phyloP scores from a whole-genome alignment of 805 yeast genomes.

The Starmerella kuoi region DNA sequence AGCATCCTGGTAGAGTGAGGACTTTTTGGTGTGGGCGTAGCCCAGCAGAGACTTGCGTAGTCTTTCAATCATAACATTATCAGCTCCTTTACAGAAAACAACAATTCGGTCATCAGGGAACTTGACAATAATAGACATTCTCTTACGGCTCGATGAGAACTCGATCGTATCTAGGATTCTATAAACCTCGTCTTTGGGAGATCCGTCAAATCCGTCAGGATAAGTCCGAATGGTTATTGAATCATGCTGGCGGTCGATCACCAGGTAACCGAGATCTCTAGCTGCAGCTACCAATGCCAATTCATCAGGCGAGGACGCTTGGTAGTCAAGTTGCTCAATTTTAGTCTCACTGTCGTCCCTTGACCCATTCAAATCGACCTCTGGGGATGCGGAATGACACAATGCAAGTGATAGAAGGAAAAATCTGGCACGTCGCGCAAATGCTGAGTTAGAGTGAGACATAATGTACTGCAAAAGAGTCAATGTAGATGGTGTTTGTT shows the following conservation, averaged over 20 bases:
- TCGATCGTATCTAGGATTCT: slow-evolving; percentile 72
- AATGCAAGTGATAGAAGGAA: slow-evolving; percentile 72
- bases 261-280: slow-evolving; percentile 85
- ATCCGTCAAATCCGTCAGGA: slow-evolving; percentile 64
- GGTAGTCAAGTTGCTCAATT: slow-evolving; percentile 61
- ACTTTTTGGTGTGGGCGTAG: slow-evolving; percentile 50
- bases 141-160: slow-evolving; percentile 73
- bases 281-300: slow-evolving; percentile 89
- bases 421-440: slow-evolving; percentile 61
- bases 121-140: slow-evolving; percentile 80
- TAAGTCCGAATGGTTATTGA: slow-evolving; percentile 58
- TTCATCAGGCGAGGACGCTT: slow-evolving; percentile 95
- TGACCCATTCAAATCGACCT: slow-evolving; percentile 30
- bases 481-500: slow-evolving; percentile 42
- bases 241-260: slow-evolving; percentile 52
- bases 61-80: slow-evolving; percentile 71
- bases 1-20: slow-evolving; percentile 48
- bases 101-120: slow-evolving; percentile 68
- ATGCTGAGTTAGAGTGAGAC: slow-evolving; percentile 53
- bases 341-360: slow-evolving; percentile 28
- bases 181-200: slow-evolving; percentile 55
- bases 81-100: slow-evolving; percentile 90
- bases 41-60: slow-evolving; percentile 38
- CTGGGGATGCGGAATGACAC: slow-evolving; percentile 85
- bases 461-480: slow-evolving; percentile 62